Evolutionary conservation across 2,329 filamentous ascomycete species (phyloP), one percentile per base, ranked within the genome.

Genomic region (Aspergillus sp.): DNA sequence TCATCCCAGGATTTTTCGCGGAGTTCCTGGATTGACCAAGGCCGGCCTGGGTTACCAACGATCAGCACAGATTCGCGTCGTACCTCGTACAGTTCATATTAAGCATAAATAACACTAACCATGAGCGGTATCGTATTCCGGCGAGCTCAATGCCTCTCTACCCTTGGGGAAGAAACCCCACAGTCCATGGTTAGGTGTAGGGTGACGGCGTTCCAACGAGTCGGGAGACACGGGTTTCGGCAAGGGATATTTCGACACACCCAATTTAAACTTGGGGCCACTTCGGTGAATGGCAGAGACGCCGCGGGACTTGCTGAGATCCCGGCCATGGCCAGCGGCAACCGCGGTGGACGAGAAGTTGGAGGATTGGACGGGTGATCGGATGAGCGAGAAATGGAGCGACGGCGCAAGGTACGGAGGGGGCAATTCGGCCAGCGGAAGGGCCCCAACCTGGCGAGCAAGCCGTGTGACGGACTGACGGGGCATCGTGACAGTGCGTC

Each of bases 1-100:
- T 97, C 90, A 52, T 95, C 88, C 88, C 90, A 98, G 53, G 85
- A 89, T 73, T 96, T 96, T 53, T 80, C 77, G 53, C 90, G 81
- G 61, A 98, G 76, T 74, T 98, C 93, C 70, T 88, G 81, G 6
- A 87, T 83, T 9, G 79, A 83, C 93, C 93, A 98, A 23, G 82
- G 75, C 46, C 93, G 81, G 13, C 93, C 79, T 83, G 53, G 23
- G 52, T 46, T 33, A 41, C 27, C 7, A 27, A 37, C 23, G 19
- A 38, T 60, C 33, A 61, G 55, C 46, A 53, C 44, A 42, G 43
- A 43, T 35, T 25, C 17, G 10, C 25, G 4, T 30, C 25, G 25
- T 30, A 30, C 10, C 5, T 30, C 12, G 4, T 41, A 38, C 13
- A 27, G 4, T 44, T 2, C 23, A 15, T 15, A 3, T 22, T 7